Evolutionary conservation across 352 stramenopile species (phyloP), one percentile per base, ranked within the genome.

Genomic region (Pythium periplocum): DNA sequence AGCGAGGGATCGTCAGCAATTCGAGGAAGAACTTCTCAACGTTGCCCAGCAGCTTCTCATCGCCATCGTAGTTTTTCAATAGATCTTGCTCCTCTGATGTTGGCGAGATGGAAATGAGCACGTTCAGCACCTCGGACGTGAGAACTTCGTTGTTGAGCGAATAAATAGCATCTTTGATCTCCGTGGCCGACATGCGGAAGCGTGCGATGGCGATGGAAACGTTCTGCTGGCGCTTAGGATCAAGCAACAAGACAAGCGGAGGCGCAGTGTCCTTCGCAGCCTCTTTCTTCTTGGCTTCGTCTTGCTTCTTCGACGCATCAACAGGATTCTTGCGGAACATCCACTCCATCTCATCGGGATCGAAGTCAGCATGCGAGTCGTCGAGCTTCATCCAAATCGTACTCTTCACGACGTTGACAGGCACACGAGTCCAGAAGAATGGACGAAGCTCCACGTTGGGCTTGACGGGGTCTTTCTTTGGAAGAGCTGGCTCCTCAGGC

Each of bases 201-300:
- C 95, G 87, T 32, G 93, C 94, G 49, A 99, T 93, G 12, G 96
- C 95, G 41, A 99, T 99, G n/a, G 92, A 96, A 1, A 98, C 94
- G 75, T 98, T 98, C 69, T 99, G 97, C 39, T 97, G 91, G 31
- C 93, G 84, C 69, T 99, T 98, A 2, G 90, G 80, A 61, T 99
- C 96, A 46, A 99, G 90, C 11, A 98, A 71, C 30, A 93, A 68
- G 5, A 95, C 84, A 38, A 81, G 73, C 59, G 89, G 81, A 0
- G 78, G 78, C 44, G 73, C 68, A 7, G 52, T 57, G 36, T 73
- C 57, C 55, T 72, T 80, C 12, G 75, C 71, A 33, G 56, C 49
- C 43, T 89, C 73, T 41, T 92, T 90, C 47, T 90, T 90, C 64
- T 87, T 90, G 38, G 60, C 44, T 1, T 90, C 79, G n/a, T 90